phyloP scores from a whole-genome alignment of 2,329 filamentous ascomycete species.

The Hirsutella rhossiliensis region DNA sequence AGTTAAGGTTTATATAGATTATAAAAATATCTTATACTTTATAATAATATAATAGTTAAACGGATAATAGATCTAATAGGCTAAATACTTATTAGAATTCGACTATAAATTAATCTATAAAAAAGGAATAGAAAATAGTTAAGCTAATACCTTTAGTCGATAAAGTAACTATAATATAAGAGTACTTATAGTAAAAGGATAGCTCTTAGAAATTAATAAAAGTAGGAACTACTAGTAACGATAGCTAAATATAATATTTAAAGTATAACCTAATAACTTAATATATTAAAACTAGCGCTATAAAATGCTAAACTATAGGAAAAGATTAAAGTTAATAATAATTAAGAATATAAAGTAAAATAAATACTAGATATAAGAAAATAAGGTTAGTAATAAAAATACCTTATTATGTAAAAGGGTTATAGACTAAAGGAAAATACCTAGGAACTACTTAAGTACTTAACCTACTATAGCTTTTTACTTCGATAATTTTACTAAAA shows the following conservation, averaged over 20 bases:
- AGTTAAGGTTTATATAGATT: constrained; percentile 9
- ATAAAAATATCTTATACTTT: too few species aligned
- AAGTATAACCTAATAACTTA: too few species aligned
- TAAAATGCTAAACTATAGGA: neutral
- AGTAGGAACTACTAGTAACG: neutral
- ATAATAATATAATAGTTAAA: too few species aligned
- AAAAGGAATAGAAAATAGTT: too few species aligned
- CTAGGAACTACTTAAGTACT: neutral
- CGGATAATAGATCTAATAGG: too few species aligned
- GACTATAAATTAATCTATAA: too few species aligned
- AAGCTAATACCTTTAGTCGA: too few species aligned
- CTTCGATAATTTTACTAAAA: neutral
- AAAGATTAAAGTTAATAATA: neutral
- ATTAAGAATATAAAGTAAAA: neutral
- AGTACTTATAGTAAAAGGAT: too few species aligned
- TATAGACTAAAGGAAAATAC: constrained; percentile 1
- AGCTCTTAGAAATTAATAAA: too few species aligned
- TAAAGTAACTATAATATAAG: too few species aligned
- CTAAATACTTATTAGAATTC: too few species aligned
- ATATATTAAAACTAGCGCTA: neutral
- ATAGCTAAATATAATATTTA: neutral
- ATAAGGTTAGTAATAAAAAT: neutral
- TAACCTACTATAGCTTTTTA: neutral
- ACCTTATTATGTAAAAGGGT: neutral
- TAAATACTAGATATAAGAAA: neutral